These are phyloP conservation scores for Phytophthora hibernalis DNA, from an alignment of 352 stramenopile genomes.

Conservation along the genomic window DNA sequence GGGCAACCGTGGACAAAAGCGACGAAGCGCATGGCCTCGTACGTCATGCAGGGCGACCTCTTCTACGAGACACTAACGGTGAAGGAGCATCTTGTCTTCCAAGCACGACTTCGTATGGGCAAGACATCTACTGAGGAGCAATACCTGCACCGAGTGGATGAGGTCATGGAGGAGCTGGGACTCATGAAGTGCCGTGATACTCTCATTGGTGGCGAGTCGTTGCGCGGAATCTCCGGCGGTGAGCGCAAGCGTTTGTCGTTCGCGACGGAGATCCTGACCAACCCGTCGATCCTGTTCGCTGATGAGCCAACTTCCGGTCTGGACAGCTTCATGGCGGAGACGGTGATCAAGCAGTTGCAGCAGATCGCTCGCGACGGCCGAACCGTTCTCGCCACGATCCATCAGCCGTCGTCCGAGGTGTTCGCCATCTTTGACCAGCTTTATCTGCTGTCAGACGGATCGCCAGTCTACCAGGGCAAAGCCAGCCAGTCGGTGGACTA, in stretches of 20 bases:
- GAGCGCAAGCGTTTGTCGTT: conserved; percentile 87
- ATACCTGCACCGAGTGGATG: conserved; percentile 48
- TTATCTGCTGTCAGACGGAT: conserved; percentile 58
- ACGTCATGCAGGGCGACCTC: conserved; percentile 93
- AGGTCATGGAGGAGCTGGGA: conserved; percentile 66
- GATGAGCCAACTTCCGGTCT: conserved; percentile 82
- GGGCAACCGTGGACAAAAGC: conserved; percentile 56
- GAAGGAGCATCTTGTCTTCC: conserved; percentile 88
- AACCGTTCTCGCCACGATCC: conserved; percentile 91
- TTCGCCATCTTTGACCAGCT: conserved; percentile 63
- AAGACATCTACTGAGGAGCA: conserved; percentile 34
- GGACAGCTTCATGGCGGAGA: conserved; percentile 66
- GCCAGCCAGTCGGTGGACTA: conserved; percentile 51
- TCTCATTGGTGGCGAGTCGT: conserved; percentile 53
- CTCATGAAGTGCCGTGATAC: conserved; percentile 63
- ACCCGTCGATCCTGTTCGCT: conserved; percentile 85
- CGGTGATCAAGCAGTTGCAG: conserved; percentile 50
- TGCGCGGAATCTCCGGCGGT: conserved; percentile 71
- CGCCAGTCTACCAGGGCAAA: conserved; percentile 60
- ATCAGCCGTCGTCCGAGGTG: conserved; percentile 73
- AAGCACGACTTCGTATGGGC: conserved; percentile 82
- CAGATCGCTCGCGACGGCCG: conserved; percentile 78
- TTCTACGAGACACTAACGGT: conserved; percentile 91
- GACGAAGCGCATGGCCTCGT: conserved; percentile 45
- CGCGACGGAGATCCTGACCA: conserved; percentile 85